Conservation (phyloP, 2,329 filamentous ascomycete species). For the Magnaporthiopsis poae region DNA sequence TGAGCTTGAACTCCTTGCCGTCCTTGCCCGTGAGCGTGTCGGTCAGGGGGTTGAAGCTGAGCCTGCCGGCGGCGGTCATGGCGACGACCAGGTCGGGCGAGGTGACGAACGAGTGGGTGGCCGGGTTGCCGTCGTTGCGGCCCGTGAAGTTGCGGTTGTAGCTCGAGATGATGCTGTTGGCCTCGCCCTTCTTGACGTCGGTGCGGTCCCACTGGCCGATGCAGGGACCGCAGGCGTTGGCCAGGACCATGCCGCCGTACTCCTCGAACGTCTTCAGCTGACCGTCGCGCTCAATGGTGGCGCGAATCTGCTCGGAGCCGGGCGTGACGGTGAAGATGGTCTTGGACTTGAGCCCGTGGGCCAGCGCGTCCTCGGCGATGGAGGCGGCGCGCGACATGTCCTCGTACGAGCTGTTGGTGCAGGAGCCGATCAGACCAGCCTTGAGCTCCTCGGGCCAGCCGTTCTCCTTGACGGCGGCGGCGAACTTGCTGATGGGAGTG, state of each 20-base stretch:
- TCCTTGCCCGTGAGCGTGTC: slow-evolving; percentile 90
- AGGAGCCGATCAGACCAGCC: slow-evolving; percentile 93
- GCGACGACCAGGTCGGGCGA: slow-evolving; percentile 36
- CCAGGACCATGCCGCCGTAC: slow-evolving; percentile 86
- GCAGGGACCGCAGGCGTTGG: slow-evolving; percentile 88
- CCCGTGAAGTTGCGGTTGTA: slow-evolving; percentile 99
- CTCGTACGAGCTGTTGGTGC: slow-evolving; percentile 80
- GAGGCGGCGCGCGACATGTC: slow-evolving; percentile 91
- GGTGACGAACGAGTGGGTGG: slow-evolving; percentile 38
- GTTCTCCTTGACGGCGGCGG: slow-evolving; percentile 85
- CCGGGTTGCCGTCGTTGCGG: slow-evolving; percentile 58
- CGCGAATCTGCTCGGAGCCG: slow-evolving; percentile 91
- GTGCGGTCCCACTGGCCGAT: slow-evolving; percentile 91
- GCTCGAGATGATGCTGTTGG: slow-evolving; percentile 95
- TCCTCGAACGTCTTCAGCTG: slow-evolving; percentile 92
- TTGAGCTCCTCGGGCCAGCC: slow-evolving; percentile 94
- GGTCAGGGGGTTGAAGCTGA: slow-evolving; percentile 86
- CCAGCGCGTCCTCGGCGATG: slow-evolving; percentile 81
- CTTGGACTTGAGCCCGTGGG: slow-evolving; percentile 91
- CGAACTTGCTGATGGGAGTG: slow-evolving; percentile 95
- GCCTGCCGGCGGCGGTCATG: slow-evolving; percentile 28
- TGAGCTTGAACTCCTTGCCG: slow-evolving; percentile 88
- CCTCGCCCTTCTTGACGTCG: slow-evolving; percentile 87
- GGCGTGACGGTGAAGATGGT: slow-evolving; percentile 88
- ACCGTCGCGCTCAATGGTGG: slow-evolving; percentile 81